These are phyloP conservation scores for Claviceps cyperi DNA, from an alignment of 2,329 filamentous ascomycete species.

Conservation along the genomic window DNA sequence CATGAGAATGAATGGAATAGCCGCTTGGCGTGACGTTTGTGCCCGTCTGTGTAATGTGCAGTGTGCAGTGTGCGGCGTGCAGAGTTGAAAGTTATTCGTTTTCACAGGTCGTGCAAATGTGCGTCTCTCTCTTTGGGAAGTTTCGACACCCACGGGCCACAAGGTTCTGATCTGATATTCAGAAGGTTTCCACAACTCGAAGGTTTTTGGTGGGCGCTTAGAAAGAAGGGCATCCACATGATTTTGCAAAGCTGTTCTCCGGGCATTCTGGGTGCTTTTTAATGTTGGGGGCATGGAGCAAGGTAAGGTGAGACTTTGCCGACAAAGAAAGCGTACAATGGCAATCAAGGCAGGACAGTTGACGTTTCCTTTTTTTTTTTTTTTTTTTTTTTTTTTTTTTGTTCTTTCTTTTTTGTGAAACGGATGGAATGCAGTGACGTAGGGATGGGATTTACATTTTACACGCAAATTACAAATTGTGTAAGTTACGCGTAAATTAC, in stretches of 20 bases:
- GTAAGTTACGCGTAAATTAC: too few species aligned
- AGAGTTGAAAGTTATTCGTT: too few species aligned
- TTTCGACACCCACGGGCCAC: not conserved
- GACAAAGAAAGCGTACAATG: not conserved
- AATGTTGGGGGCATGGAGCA: not conserved
- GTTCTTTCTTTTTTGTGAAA: not conserved
- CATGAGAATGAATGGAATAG: not conserved
- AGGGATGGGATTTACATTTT: too few species aligned
- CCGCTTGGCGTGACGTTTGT: not conserved
- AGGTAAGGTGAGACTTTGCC: not conserved
- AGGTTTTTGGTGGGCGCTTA: too few species aligned
- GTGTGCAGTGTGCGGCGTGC: not conserved
- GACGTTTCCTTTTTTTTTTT: not conserved
- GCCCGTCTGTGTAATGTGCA: too few species aligned
- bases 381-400: not conserved
- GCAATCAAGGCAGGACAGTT: not conserved
- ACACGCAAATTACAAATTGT: too few species aligned
- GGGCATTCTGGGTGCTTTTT: not conserved
- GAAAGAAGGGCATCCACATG: not conserved
- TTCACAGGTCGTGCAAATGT: too few species aligned
- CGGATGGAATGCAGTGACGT: not conserved
- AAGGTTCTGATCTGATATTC: too few species aligned
- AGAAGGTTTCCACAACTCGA: too few species aligned
- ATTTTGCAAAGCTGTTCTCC: not conserved
- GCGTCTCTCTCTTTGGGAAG: not conserved